These are phyloP conservation scores for Leishmania tarentolae DNA, from an alignment of 208 protist species.

Conservation along the genomic window DNA sequence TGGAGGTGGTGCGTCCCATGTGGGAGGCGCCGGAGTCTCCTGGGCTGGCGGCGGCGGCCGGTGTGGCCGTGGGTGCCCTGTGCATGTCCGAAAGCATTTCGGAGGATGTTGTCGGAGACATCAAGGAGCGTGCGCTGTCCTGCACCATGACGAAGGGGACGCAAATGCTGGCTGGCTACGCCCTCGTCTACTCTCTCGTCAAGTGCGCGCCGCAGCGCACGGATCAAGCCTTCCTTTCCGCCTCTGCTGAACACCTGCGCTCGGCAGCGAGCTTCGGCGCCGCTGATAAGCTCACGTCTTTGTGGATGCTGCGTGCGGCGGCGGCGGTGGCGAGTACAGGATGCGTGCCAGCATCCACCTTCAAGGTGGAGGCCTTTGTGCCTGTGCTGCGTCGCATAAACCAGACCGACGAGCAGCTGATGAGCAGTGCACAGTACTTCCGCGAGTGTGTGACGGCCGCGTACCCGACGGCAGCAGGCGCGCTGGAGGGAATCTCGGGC, in stretches of 20 bases:
- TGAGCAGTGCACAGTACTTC: conserved; percentile 88
- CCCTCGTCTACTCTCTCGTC: conserved; percentile 75
- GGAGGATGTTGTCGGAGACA: conserved; percentile 58
- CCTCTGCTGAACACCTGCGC: conserved; percentile 59
- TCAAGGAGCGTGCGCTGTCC: conserved; percentile 77
- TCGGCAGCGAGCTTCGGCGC: conserved; percentile 59
- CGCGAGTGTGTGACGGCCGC: conserved; percentile 54
- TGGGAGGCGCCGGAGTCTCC: conserved; percentile 78
- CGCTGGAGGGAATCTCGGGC: conserved; percentile 47
- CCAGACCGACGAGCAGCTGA: conserved; percentile 62
- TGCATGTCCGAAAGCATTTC: conserved; percentile 82
- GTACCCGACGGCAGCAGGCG: conserved; percentile 40
- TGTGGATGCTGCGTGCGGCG: conserved; percentile 85
- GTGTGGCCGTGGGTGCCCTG: conserved; percentile 80
- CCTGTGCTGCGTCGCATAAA: conserved; percentile 73
- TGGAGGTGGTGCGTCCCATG: conserved; percentile 68
- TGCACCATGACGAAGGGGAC: conserved; percentile 62
- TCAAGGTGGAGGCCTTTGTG: conserved; percentile 64
- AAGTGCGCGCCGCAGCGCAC: conserved; percentile 55
- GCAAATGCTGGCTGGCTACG: conserved; percentile 74
- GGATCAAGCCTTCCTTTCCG: conserved; percentile 63
- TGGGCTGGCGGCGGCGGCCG: conserved; percentile 60
- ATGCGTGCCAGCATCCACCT: conserved; percentile 35
- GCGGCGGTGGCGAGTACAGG: conserved; percentile 72
- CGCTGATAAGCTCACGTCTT: conserved; percentile 71